Base-by-base conservation (phyloP, 73 alveolate genomes). In the Breviolum minutum region DNA sequence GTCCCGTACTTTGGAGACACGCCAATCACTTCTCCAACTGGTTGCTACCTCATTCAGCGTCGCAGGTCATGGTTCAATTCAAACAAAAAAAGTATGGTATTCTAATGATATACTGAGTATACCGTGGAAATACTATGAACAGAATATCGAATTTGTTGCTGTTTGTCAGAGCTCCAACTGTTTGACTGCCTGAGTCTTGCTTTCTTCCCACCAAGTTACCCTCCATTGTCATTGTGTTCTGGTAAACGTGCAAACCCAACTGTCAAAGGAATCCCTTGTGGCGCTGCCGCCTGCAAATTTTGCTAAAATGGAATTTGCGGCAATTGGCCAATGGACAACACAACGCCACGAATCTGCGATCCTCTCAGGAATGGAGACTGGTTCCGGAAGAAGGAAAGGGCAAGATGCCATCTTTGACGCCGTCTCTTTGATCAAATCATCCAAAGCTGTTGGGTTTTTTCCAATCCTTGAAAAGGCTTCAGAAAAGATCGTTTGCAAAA, bases 341-440 rank as follows among this genome's bases (percentile, higher is more conserved):
- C 54, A 40, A 40, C 54, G 54, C 77, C 77, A 40, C 54, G 54
- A 40, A 40, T 40, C 54, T 40, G 54, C 60, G 10, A 17, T 64
- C 98, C 32, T 61, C 54, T 8, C 20, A 8, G 82, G 98, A 48
- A 66, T 20, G 13, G 64, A 19, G 22, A 32, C 26, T 7, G 98
- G 98, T 20, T 62, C 91, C 13, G 80, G 82, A 54, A 76, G 81
- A 24, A 92, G 12, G 66, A 92, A 54, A 27, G 98, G 98, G 74
- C 98, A 92, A 80, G 61, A 62, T 0, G 98, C 98, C 98, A 92
- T 92, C 90, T 92, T 92, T 54, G 98, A 92, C 2, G 98, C 98
- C 7, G 98, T 92, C 66, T 92, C 98, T 76, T 62, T 92, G 82
- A 92, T 74, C 79, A 92, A 64, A 66, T 92, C 98, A 62, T 92